Evolutionary conservation across 495 filamentous ascomycete species (phyloP).

Genomic region (Lophium mytilinum): DNA sequence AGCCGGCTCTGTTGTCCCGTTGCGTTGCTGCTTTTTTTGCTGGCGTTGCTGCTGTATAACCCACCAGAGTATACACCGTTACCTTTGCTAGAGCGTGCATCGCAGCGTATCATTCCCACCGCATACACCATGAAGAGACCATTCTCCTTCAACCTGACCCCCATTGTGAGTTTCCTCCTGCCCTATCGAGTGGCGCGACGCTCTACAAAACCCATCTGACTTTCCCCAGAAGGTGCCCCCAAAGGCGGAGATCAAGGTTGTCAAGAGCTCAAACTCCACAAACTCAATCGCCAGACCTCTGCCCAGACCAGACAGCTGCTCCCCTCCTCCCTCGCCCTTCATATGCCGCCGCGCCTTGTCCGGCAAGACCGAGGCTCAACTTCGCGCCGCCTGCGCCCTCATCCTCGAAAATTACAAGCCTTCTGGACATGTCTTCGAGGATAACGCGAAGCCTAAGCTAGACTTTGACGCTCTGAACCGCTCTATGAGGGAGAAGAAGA

Average conservation of each 20-base stretch:
- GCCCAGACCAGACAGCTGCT: conserved; percentile 12
- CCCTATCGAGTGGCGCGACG: neutral
- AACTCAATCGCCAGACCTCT: neutral
- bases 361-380: conserved; percentile 27
- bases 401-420: conserved; percentile 35
- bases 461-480: conserved; percentile 15
- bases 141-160: conserved; percentile 30
- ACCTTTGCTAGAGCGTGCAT: neutral
- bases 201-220: conserved; percentile 9
- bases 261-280: conserved; percentile 9
- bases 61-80: neutral
- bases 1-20: no score
- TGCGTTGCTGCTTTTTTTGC: no score
- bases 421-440: conserved; percentile 26
- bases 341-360: conserved; percentile 30
- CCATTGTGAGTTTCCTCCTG: conserved; percentile 11
- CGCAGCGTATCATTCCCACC: neutral
- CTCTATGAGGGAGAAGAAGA: conserved; percentile 7
- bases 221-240: conserved; percentile 21
- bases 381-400: conserved; percentile 30
- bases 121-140: conserved; percentile 28
- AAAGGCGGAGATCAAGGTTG: conserved; percentile 12
- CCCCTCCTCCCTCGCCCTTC: conserved; percentile 28
- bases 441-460: conserved; percentile 22
- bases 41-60: neutral